phyloP scores from a whole-genome alignment of 106 monocot genomes.

The Ottelia alismoides region DNA sequence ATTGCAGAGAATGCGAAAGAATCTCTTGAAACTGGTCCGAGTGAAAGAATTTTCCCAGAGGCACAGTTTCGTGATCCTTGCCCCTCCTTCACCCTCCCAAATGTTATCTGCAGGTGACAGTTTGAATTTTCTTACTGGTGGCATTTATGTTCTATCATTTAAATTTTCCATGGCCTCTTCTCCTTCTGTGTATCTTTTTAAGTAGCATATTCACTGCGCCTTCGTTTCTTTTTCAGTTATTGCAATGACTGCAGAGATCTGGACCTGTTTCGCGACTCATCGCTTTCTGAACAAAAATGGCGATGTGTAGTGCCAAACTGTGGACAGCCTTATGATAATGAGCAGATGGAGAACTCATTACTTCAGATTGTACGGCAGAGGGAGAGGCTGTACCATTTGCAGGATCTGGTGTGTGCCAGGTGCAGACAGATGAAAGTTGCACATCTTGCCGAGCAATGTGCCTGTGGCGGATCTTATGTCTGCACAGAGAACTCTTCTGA shows the following conservation, averaged over 20 bases:
- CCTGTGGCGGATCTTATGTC: slow-evolving; percentile 65
- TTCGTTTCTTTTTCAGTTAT: slow-evolving; percentile 40
- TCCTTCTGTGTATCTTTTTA: neutral
- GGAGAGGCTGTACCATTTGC: slow-evolving; percentile 82
- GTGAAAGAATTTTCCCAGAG: slow-evolving; percentile 95
- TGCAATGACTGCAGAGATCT: slow-evolving; percentile 97
- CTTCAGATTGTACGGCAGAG: slow-evolving; percentile 85
- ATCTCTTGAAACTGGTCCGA: slow-evolving; percentile 70
- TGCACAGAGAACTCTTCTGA: slow-evolving; percentile 43
- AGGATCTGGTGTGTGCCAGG: slow-evolving; percentile 74
- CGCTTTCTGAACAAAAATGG: slow-evolving; percentile 58
- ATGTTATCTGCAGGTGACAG: slow-evolving; percentile 84
- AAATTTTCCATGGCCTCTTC: neutral
- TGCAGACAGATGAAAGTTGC: slow-evolving; percentile 75
- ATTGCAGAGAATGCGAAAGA: slow-evolving; percentile 83
- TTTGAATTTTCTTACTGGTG: neutral
- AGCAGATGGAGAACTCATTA: slow-evolving; percentile 74
- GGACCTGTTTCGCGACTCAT: slow-evolving; percentile 53
- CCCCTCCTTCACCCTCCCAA: slow-evolving; percentile 63
- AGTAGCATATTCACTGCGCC: too few relatives aligned
- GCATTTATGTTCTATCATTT: neutral
- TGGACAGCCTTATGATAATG: slow-evolving; percentile 68
- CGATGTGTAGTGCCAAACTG: slow-evolving; percentile 52
- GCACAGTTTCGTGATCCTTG: slow-evolving; percentile 66
- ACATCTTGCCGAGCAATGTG: slow-evolving; percentile 72